These are phyloP conservation scores for Leucocoprinus sp. DNA, from an alignment of 768 basidiomycete species.

Conservation along the genomic window DNA sequence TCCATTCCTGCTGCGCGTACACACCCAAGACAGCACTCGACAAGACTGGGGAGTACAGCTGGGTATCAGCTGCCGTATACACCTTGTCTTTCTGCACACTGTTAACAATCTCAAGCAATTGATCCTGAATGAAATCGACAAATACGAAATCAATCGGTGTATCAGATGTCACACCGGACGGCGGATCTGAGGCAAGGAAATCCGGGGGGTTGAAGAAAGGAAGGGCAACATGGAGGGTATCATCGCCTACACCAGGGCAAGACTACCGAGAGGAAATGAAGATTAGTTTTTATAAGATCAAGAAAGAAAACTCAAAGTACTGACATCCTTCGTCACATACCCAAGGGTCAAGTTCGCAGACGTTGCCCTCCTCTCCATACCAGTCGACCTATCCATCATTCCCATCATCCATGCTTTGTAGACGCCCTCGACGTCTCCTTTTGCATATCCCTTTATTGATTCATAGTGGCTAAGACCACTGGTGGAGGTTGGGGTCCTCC, in stretches of 20 bases:
- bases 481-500: conserved; percentile 10
- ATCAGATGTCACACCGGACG: conserved; percentile 34
- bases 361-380: conserved; percentile 32
- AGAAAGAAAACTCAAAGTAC: conserved; percentile 15
- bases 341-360: conserved; percentile 56
- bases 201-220: conserved; percentile 46
- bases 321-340: conserved; percentile 66
- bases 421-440: conserved; percentile 41
- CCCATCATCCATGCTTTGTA: conserved; percentile 52
- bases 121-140: conserved; percentile 53
- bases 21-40: conserved; percentile 45
- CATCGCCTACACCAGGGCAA: conserved; percentile 73
- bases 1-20: conserved; percentile 45
- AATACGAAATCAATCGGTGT: conserved; percentile 69
- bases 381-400: conserved; percentile 43
- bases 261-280: conserved; percentile 26
- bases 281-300: neutral
- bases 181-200: conserved; percentile 51
- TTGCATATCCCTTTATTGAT: conserved; percentile 29
- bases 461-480: conserved; percentile 24
- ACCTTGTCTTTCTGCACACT: conserved; percentile 36
- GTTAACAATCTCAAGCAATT: conserved; percentile 51
- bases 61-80: conserved; percentile 45
- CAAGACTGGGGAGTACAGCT: conserved; percentile 43
- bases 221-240: conserved; percentile 54